Conservation (phyloP, 1,139 yeast genomes). For the Geotrichum citri-aurantii region DNA sequence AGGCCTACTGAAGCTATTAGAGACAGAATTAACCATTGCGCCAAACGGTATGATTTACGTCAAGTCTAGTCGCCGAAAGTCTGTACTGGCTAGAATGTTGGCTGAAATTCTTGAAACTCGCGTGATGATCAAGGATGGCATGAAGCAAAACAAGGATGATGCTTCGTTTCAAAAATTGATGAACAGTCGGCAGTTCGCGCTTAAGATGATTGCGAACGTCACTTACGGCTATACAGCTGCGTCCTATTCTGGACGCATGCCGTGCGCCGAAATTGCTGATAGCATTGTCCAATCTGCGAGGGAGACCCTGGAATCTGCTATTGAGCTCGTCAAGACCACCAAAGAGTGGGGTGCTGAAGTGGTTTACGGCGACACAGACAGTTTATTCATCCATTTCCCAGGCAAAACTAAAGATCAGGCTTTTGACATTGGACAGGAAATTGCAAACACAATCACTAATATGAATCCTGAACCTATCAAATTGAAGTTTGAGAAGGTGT, state of each 20-base stretch:
- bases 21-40: slow-evolving; percentile 55
- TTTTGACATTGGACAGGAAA: slow-evolving; percentile 62
- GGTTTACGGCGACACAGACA: slow-evolving; percentile 95
- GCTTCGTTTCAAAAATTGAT: slow-evolving; percentile 49
- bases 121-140: slow-evolving; percentile 68
- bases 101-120: slow-evolving; percentile 76
- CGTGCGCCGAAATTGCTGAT: slow-evolving; percentile 91
- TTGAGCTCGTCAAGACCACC: slow-evolving; percentile 57
- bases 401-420: slow-evolving; percentile 77
- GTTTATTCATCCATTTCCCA: slow-evolving; percentile 83
- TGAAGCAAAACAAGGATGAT: slow-evolving; percentile 45
- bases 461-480: slow-evolving; percentile 74
- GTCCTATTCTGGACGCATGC: slow-evolving; percentile 94
- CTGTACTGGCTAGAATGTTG: slow-evolving; percentile 77
- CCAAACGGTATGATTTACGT: slow-evolving; percentile 87
- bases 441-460: slow-evolving; percentile 60
- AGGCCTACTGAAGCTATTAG: slow-evolving; percentile 52
- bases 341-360: slow-evolving; percentile 78
- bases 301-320: slow-evolving; percentile 70
- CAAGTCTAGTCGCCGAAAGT: slow-evolving; percentile 57
- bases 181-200: slow-evolving; percentile 76
- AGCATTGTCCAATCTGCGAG: slow-evolving; percentile 89
- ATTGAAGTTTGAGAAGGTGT: slow-evolving; percentile 86
- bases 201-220: slow-evolving; percentile 87
- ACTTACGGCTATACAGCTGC: slow-evolving; percentile 96